Percentiles rank a stretch among this genome's conserved stretches.
Conservation (phyloP, 1,284 basidiomycete species). For the Dichomitus squalens region DNA sequence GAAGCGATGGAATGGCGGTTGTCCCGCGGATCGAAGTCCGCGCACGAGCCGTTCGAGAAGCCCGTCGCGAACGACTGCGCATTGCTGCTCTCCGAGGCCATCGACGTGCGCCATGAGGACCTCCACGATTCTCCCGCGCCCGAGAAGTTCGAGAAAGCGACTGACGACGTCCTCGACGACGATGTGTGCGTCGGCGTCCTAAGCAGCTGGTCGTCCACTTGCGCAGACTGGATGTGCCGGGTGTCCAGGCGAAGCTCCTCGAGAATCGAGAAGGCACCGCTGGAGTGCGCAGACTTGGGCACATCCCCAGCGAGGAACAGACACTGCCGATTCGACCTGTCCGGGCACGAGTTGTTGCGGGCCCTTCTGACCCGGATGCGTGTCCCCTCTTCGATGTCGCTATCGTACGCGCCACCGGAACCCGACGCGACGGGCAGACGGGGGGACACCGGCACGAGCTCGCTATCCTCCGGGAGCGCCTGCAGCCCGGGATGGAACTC, state of each 20-base stretch:
- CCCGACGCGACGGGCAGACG: not conserved
- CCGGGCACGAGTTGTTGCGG: constrained; percentile 26
- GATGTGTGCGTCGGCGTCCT: constrained; percentile 14
- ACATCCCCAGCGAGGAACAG: constrained; percentile 22
- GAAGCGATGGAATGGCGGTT: constrained; percentile 14
- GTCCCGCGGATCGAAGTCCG: constrained; percentile 12
- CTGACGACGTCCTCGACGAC: constrained; percentile 24
- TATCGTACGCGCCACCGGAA: not conserved
- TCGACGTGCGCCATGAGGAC: constrained; percentile 31
- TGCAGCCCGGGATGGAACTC: constrained; percentile 38
- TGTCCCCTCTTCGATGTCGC: constrained; percentile 14
- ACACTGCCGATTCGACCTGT: constrained; percentile 28
- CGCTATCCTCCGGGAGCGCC: constrained; percentile 53
- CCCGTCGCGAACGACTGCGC: constrained; percentile 20
- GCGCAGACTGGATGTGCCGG: too few relatives aligned
- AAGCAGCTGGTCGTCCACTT: not conserved
- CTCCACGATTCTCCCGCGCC: constrained; percentile 16
- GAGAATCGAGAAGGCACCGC: not conserved
- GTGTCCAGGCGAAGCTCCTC: not conserved
- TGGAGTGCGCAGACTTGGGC: constrained; percentile 8
- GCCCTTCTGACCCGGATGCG: constrained; percentile 21
- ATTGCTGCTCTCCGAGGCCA: constrained; percentile 24
- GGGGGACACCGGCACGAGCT: constrained; percentile 31
- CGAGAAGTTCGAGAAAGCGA: constrained; percentile 22
- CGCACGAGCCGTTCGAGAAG: constrained; percentile 22